Base-by-base conservation (phyloP, 1,139 yeast genomes). In the Geotrichum carabidarum region DNA sequence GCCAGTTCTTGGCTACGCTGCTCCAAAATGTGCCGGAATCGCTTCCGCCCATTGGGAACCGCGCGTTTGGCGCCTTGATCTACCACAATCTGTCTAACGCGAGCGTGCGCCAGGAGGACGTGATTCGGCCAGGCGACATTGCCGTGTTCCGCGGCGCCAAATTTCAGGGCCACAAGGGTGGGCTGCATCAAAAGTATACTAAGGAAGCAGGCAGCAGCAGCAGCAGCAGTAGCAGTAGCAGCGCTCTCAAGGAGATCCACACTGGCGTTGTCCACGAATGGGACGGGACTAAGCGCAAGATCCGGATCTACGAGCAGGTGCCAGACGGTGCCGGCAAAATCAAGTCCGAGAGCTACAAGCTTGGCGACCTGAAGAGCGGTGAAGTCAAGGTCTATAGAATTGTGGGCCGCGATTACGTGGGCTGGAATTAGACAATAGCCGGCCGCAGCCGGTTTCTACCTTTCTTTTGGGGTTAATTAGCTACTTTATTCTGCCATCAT, bases 121-220 rank as follows among this genome's bases (percentile, higher is more conserved):
- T 82, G 47, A 79, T 89, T 55, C 78, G 79, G 51, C 83, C 94
- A 0, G 99, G 99, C 56, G 98, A 93, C 67, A 76, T 93, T 14
- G 71, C 89, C 49, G 85, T 89, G 58, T 79, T 89, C 60, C 80
- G 84, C 63, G 81, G 82, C 57, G 96, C 89, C 8, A 79, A 78
- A 58, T 90, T 91, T 71, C 82, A 79, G 57, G 80, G 83, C 6
- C 88, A 83, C 62, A 84, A 83, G 65, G 76, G 76, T n/a, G 64
- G 74, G 1, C 79, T 83, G 53, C 80, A 77, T 57, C 79, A 74
- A 61, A 78, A 77, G 62, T 68, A 73, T 48, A 56, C 68, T 2
- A 59, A 65, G 18, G 79, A 78, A 14, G 78, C 81, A 12, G 90
- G 90, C 5, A 6, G 40, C 15, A 17, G 14, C 8, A 12, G 17